phyloP scores from a whole-genome alignment of 805 yeast species.

The Wickerhamomyces queroliae region DNA sequence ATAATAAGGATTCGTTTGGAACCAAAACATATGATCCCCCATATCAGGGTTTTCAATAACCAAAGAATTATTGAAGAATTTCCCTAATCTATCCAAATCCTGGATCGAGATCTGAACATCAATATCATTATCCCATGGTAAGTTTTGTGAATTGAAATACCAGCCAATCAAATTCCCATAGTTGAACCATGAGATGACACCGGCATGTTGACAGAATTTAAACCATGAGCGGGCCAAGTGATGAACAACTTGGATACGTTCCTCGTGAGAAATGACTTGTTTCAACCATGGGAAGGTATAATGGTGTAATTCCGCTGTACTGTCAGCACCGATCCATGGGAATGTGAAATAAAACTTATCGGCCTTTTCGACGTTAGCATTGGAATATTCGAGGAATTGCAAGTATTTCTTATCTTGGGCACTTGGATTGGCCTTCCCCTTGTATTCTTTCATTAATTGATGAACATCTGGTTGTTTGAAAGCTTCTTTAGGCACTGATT shows the following conservation, averaged over 20 bases:
- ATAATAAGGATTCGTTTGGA: slow-evolving; percentile 27
- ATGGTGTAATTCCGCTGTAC: slow-evolving; percentile 23
- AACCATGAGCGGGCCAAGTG: slow-evolving; percentile 50
- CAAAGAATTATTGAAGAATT: slow-evolving; percentile 42
- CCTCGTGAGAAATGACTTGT: slow-evolving; percentile 23
- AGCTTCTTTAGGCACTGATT: slow-evolving; percentile 9
- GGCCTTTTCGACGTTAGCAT: slow-evolving; percentile 16
- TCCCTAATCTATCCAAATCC: slow-evolving; percentile 37
- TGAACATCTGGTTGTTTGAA: slow-evolving; percentile 15
- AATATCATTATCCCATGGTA: slow-evolving; percentile 59
- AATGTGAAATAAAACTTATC: slow-evolving; percentile 21
- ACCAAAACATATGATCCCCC: slow-evolving; percentile 30
- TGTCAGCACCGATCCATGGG: slow-evolving; percentile 21
- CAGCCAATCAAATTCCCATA: slow-evolving; percentile 61
- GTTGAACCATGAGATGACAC: slow-evolving; percentile 51
- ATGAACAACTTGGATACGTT: slow-evolving; percentile 32
- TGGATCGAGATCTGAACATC: slow-evolving; percentile 55
- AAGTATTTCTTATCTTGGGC: slow-evolving; percentile 19
- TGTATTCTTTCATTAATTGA: slow-evolving; percentile 8
- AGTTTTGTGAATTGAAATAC: slow-evolving; percentile 50
- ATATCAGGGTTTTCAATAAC: slow-evolving; percentile 34
- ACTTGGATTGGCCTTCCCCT: slow-evolving; percentile 9
- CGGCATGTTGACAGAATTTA: slow-evolving; percentile 37
- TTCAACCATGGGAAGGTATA: slow-evolving; percentile 27
- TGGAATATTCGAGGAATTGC: slow-evolving; percentile 20